Base-by-base conservation (phyloP, 2,329 filamentous ascomycete species). In the Colletotrichum truncatum region DNA sequence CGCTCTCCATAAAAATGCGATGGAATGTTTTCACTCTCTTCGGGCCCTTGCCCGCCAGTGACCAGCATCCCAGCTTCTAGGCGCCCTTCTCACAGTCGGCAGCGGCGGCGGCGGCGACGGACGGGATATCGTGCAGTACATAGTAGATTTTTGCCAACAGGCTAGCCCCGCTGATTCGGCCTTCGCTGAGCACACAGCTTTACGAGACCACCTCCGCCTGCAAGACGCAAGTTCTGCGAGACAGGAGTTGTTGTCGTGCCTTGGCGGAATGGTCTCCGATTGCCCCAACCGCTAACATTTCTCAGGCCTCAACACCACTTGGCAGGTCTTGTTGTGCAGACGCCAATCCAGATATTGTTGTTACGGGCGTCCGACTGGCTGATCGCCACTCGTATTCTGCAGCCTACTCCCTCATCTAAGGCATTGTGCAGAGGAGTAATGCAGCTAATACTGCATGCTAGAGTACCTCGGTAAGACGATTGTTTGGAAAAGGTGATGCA, bases 381-480 rank as follows among this genome's bases (percentile, higher is more conserved):
- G 38, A 66, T 64, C 60, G 64, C 64, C 64, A 66, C 64, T 66
- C 64, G 64, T 66, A 66, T 66, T 58, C 64, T 66, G 64, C 59
- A 54, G 38, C 41, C 39, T 55, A 26, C 41, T 43, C 41, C 41
- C 36, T 57, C 52, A 51, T 59, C 18, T 21, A 28, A 26, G 32
- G 36, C 49, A 16, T 41, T 41, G 46, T 64, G 59, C 52, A 64
- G 45, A 52, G 12, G 25, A 18, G 14, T 52, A 38, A 58, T 32
- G 64, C 64, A 64, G 64, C 59, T 64, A 53, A 53, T 39, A 26
- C 52, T 48, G 59, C 59, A 58, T n/a, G 34, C 41, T 55, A 62
- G 48, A 51, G 56, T 38, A 18, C 34, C 41, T 54, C 10, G 38
- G 26, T 26, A 26, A 54, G 12, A 39, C 62, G 48, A 30, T 41